Base-by-base conservation (phyloP, 2,329 filamentous ascomycete species). In the Fusarium dimerum region DNA sequence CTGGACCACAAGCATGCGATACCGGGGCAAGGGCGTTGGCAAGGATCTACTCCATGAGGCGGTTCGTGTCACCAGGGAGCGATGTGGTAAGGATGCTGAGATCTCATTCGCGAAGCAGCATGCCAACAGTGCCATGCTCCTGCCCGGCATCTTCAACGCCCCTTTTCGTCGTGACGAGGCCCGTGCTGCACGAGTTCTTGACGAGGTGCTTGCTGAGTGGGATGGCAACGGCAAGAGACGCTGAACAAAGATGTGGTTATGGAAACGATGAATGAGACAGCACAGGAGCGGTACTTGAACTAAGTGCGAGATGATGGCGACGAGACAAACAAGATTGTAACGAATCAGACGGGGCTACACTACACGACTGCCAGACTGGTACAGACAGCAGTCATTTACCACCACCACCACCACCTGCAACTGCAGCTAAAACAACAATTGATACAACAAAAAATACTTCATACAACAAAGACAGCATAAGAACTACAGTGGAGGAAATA, bases 71-170 rank as follows among this genome's bases (percentile, higher is more conserved):
- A 87, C 88, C 54, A 81, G 82, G 61, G 84, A 86, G 70, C 82
- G 81, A 65, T 87, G 87, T 52, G 89, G 89, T 40, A 82, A 82
- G 52, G 85, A 84, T 34, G 83, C 82, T 3, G 78, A 84, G 52
- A 76, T 92, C 47, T 83, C 86, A 3, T 95, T 96, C 69, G 89
- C 88, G 7, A 75, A 79, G 47, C 84, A 89, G 59, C 91, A 96
- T 76, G 90, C 89, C 42, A 91, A 93, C 79, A 84, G 85, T 57
- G 72, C 73, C 53, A 80, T 82, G 68, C 68, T 90, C 3, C 70
- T 91, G 47, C 85, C 86, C 13, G 73, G 75, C 52, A 70, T 84
- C 29, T 89, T 89, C 65, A 87, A 88, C 65, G 73, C 75, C 2
- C 71, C 72, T 0, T 85, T 91, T 65, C 76, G 83, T 52, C 77